These are phyloP conservation scores for Narthecium ossifragum DNA, from an alignment of 106 monocot species.

Conservation along the genomic window DNA sequence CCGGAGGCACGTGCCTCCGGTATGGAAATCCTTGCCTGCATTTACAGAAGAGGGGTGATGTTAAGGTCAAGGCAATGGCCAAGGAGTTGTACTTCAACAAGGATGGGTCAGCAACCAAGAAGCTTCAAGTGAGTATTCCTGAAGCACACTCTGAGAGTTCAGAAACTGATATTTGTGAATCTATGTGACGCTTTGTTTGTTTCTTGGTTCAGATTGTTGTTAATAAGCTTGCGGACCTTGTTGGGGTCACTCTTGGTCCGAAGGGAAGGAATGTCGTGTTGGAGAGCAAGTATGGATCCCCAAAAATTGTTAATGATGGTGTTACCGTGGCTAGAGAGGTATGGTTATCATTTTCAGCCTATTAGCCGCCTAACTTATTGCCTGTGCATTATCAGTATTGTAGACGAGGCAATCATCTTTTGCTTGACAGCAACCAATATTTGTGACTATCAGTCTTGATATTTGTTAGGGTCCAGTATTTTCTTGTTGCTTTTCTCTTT, in stretches of 20 bases:
- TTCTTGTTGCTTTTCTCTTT: neutral
- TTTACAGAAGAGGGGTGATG: conserved; percentile 33
- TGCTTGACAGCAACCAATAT: too few relatives aligned
- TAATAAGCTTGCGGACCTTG: conserved; percentile 94
- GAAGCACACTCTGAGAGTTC: too few relatives aligned
- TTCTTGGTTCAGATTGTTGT: conserved; percentile 64
- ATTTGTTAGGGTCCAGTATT: neutral
- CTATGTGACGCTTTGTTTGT: too few relatives aligned
- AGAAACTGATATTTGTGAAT: too few relatives aligned
- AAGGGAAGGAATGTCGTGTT: conserved; percentile 96
- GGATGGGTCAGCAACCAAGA: conserved; percentile 91
- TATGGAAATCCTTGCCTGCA: too few relatives aligned
- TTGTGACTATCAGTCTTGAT: neutral
- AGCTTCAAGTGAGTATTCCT: conserved; percentile 55
- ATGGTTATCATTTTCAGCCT: too few relatives aligned
- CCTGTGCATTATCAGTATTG: too few relatives aligned
- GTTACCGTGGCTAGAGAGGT: conserved; percentile 97
- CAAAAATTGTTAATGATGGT: conserved; percentile 95
- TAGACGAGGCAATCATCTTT: too few relatives aligned
- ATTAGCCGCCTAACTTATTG: too few relatives aligned
- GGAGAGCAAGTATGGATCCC: conserved; percentile 98
- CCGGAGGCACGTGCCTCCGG: conserved; percentile 21
- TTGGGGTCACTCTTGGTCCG: conserved; percentile 95
- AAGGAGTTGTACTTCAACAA: conserved; percentile 95
- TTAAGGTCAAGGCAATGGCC: conserved; percentile 63